Conservation (phyloP, 352 stramenopile genomes). For the Thraustotheca clavata region DNA sequence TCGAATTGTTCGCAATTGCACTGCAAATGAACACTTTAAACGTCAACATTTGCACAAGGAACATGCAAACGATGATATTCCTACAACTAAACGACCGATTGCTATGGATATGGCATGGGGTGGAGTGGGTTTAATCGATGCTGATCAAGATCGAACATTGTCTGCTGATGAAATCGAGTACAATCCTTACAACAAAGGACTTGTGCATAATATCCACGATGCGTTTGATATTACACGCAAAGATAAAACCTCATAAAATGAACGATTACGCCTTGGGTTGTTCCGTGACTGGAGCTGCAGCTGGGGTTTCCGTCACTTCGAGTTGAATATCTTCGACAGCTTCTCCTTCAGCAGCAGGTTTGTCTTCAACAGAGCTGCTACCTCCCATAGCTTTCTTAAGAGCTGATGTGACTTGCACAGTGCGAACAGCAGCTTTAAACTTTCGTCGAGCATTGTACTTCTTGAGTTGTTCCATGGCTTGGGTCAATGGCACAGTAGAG, state of each 20-base stretch:
- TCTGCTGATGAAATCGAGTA: constrained; percentile 62
- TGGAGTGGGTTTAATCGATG: constrained; percentile 55
- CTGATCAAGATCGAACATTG: constrained; percentile 52
- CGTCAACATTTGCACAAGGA: constrained; percentile 46
- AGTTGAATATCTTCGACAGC: not conserved
- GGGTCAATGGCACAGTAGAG: constrained; percentile 86
- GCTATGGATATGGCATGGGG: constrained; percentile 65
- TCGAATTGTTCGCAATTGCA: constrained; percentile 62
- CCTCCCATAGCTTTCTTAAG: constrained; percentile 49
- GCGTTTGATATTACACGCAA: not conserved
- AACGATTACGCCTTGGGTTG: constrained; percentile 42
- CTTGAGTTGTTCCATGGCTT: constrained; percentile 85
- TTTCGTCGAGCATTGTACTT: constrained; percentile 93
- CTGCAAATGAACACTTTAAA: constrained; percentile 78
- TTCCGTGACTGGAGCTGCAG: constrained; percentile 26
- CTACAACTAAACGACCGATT: not conserved
- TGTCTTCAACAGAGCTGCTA: not conserved
- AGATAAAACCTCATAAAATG: constrained; percentile 1
- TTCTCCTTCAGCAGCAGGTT: not conserved
- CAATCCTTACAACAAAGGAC: constrained; percentile 61
- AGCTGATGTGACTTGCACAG: constrained; percentile 66
- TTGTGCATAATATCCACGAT: constrained; percentile 8
- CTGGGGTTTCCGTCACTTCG: not conserved
- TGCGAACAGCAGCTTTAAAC: constrained; percentile 90
- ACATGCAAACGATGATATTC: not conserved